Base-by-base conservation (phyloP, 495 filamentous ascomycete genomes). In the Aspergillus egyptiacus region DNA sequence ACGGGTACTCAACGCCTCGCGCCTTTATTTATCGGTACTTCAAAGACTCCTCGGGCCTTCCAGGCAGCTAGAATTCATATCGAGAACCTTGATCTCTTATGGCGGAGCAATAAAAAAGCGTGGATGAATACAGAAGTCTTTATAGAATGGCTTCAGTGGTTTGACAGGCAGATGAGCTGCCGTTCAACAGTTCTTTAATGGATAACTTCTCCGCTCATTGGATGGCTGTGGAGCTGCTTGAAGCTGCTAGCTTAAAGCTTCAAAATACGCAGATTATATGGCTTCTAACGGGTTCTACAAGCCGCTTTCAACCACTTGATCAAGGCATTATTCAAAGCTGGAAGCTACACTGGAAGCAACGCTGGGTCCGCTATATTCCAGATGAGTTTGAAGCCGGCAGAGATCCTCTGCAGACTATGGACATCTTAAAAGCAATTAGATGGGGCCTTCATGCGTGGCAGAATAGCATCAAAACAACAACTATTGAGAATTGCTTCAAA, bases 191-290 rank as follows among this genome's bases (percentile, higher is more conserved):
- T n/a, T n/a, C 66, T 14, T 23, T 63, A 8, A 36, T 70, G n/a
- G 61, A 70, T 48, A 65, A 64, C 22, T 60, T 60, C 33, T 60
- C 56, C 23, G 54, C 59, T 33, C 55, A 68, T 57, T n/a, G n/a
- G n/a, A n/a, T n/a, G n/a, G n/a, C n/a, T n/a, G n/a, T n/a, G n/a
- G n/a, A n/a, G n/a, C n/a, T n/a, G n/a, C n/a, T n/a, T n/a, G 31
- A 58, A 25, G 41, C 39, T 24, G 57, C 48, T 31, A 24, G 54
- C 47, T 23, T 55, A 28, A 28, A 30, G 22, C 38, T 54, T 15
- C 39, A 54, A 30, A 59, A 61, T 45, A 55, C 48, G 0, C 32
- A 42, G 11, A 48, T 68, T 28, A 25, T 59, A 39, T 68, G 50
- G 47, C 63, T 65, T 22, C 66, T 56, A 9, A 14, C 52, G 4